phyloP scores from a whole-genome alignment of 2,329 filamentous ascomycete genomes.

The Beauveria sp. region DNA sequence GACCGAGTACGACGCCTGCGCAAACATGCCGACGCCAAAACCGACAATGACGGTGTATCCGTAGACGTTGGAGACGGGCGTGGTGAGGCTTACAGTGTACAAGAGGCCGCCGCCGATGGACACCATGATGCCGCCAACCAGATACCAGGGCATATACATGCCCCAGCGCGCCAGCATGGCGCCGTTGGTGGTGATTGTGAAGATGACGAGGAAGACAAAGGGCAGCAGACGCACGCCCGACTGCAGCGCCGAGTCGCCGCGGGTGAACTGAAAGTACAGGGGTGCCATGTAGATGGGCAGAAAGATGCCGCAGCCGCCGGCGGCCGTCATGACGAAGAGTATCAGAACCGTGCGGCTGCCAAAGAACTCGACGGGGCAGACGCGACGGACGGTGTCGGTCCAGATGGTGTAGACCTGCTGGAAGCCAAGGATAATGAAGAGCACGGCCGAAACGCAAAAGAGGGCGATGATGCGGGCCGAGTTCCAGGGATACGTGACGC shows the following conservation, averaged over 20 bases:
- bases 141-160: slow-evolving; percentile 33
- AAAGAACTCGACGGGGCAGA: neutral
- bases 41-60: slow-evolving; percentile 32
- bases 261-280: slow-evolving; percentile 41
- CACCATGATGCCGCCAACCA: slow-evolving; percentile 26
- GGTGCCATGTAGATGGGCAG: slow-evolving; percentile 39
- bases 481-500: slow-evolving; percentile 36
- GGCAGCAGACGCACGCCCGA: slow-evolving; percentile 32
- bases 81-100: slow-evolving; percentile 9
- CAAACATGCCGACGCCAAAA: slow-evolving; percentile 27
- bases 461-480: slow-evolving; percentile 33
- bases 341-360: neutral
- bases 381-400: slow-evolving; percentile 20
- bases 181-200: slow-evolving; percentile 27
- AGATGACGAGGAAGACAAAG: slow-evolving; percentile 29
- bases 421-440: slow-evolving; percentile 22
- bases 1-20: slow-evolving; percentile 29
- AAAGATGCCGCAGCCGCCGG: slow-evolving; percentile 21
- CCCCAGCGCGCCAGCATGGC: slow-evolving; percentile 25
- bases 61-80: slow-evolving; percentile 19
- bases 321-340: neutral
- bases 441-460: slow-evolving; percentile 32
- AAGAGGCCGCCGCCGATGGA: slow-evolving; percentile 25
- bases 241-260: slow-evolving; percentile 28
- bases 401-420: slow-evolving; percentile 34